Evolutionary conservation across 305 asterid genomes (phyloP).

Genomic region (Fraxinus baroniana): DNA sequence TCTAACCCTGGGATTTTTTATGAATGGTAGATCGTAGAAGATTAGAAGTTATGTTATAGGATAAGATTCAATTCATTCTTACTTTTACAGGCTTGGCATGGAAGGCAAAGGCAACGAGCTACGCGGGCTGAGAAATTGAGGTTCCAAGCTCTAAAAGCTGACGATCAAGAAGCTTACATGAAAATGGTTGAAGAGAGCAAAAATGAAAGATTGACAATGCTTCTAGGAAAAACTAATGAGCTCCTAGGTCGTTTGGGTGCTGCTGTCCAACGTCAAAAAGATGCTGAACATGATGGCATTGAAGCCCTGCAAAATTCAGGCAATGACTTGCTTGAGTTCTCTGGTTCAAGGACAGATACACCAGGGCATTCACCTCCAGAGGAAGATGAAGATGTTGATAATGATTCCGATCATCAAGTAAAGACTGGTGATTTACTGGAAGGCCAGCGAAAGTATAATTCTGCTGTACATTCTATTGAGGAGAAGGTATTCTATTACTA

Average conservation of each 20-base stretch:
- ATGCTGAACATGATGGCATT: conserved; percentile 76
- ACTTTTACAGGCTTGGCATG: conserved; percentile 90
- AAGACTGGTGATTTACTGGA: conserved; percentile 88
- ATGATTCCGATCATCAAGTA: conserved; percentile 47
- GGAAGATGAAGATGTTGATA: conserved; percentile 71
- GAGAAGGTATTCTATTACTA: conserved; percentile 66
- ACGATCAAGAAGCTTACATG: conserved; percentile 99
- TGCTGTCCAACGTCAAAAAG: conserved; percentile 98
- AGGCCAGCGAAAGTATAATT: conserved; percentile 96
- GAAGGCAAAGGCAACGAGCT: conserved; percentile 95
- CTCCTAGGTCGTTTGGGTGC: conserved; percentile 95
- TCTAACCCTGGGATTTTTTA: conserved; percentile 12
- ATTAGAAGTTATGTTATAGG: neutral
- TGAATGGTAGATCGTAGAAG: conserved; percentile 6
- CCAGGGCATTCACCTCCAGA: conserved; percentile 73
- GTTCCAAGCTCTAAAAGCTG: conserved; percentile 97
- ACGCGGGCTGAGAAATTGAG: conserved; percentile 92
- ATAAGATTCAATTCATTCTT: conserved; percentile 8
- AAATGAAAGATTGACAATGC: conserved; percentile 93
- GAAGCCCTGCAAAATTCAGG: conserved; percentile 65
- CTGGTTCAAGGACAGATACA: conserved; percentile 63
- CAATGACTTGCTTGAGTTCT: conserved; percentile 51
- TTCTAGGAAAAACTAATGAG: conserved; percentile 93
- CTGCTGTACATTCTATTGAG: conserved; percentile 95
- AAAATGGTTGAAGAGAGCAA: conserved; percentile 99